Conservation (phyloP, 768 basidiomycete species). For the Naematelia encephala region DNA sequence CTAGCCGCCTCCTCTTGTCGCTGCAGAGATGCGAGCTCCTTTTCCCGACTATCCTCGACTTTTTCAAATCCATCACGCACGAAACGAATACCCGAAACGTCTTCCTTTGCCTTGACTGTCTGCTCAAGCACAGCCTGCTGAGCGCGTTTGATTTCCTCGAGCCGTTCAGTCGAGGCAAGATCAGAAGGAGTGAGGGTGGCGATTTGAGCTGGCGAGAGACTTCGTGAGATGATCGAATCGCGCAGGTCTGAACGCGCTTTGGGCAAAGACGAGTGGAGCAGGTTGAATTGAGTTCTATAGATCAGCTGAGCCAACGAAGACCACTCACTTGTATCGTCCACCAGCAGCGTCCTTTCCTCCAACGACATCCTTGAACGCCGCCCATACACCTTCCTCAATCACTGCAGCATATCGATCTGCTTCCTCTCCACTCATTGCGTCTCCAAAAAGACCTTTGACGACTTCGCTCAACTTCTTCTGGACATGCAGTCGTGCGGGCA, state of each 20-base stretch:
- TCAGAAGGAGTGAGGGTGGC: conserved; percentile 41
- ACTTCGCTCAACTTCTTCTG: conserved; percentile 25
- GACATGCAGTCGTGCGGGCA: conserved; percentile 29
- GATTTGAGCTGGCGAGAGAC: conserved; percentile 23
- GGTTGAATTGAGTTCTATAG: conserved; percentile 41
- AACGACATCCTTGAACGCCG: conserved; percentile 36
- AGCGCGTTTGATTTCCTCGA: conserved; percentile 34
- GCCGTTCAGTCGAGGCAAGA: conserved; percentile 37
- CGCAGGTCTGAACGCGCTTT: conserved; percentile 33
- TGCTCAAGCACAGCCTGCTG: conserved; percentile 27
- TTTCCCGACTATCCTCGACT: conserved; percentile 28
- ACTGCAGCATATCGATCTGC: conserved; percentile 28
- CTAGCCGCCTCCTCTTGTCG: conserved; percentile 16
- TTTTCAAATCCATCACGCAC: conserved; percentile 42
- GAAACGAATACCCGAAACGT: conserved; percentile 21
- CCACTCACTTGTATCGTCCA: conserved; percentile 45
- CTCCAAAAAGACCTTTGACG: conserved; percentile 18
- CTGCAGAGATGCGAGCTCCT: conserved; percentile 20
- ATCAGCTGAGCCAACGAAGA: background rate
- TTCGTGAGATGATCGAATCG: conserved; percentile 21
- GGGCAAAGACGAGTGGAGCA: conserved; percentile 36
- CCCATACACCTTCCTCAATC: conserved; percentile 38
- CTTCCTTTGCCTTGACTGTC: conserved; percentile 31
- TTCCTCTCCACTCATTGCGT: conserved; percentile 10
- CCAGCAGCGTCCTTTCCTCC: conserved; percentile 40